These are phyloP conservation scores for Tetrahymena thermophila DNA, from an alignment of 73 alveolate genomes.

Conservation along the genomic window DNA sequence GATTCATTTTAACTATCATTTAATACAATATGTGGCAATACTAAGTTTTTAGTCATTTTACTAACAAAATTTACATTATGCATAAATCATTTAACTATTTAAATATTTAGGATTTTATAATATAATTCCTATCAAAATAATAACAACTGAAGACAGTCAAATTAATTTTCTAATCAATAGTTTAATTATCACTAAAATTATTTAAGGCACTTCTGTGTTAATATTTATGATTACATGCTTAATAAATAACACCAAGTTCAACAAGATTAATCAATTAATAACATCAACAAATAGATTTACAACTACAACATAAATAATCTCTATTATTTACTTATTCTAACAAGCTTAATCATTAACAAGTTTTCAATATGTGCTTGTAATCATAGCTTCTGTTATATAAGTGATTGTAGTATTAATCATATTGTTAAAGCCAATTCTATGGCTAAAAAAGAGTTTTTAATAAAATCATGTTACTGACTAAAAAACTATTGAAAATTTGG, in stretches of 20 bases:
- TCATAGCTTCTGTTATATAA: background rate
- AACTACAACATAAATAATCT: background rate
- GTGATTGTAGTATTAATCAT: background rate
- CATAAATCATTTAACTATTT: background rate
- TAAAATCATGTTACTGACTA: too few species aligned
- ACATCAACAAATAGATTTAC: background rate
- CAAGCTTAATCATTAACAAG: background rate
- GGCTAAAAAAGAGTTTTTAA: too few species aligned
- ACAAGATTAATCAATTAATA: too few species aligned
- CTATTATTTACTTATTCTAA: background rate
- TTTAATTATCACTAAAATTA: too few species aligned
- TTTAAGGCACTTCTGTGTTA: background rate
- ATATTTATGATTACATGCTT: too few species aligned
- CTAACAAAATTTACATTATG: too few species aligned
- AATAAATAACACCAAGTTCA: too few species aligned
- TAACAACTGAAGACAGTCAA: background rate
- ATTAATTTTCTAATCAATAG: background rate
- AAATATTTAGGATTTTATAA: background rate
- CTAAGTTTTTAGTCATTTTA: background rate
- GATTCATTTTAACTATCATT: background rate
- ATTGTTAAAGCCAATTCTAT: too few species aligned
- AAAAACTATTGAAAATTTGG: background rate
- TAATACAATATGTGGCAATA: too few species aligned
- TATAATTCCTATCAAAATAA: background rate
- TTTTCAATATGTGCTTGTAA: background rate